Evolutionary conservation across 106 monocot genomes (phyloP).

Genomic region (Dendrobium chrysotoxum): DNA sequence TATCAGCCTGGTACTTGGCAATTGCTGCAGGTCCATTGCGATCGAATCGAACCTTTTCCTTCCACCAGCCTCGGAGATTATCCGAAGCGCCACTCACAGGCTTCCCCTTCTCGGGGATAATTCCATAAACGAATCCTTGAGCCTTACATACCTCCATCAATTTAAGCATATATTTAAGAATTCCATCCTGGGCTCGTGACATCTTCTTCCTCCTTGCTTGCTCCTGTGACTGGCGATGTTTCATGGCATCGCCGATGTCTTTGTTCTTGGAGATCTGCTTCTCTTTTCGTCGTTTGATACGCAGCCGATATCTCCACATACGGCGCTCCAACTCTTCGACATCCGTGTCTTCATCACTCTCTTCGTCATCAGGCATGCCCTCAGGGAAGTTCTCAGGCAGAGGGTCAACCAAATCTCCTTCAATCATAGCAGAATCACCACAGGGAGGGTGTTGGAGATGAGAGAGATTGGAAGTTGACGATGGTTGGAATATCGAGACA

Average conservation of each 20-base stretch:
- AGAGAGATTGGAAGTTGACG: neutral
- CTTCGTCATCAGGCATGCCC: constrained; percentile 26
- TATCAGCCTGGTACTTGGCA: constrained; percentile 33
- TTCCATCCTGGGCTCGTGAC: constrained; percentile 51
- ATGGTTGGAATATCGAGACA: neutral
- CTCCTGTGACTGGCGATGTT: constrained; percentile 45
- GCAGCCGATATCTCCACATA: constrained; percentile 42
- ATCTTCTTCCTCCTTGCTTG: constrained; percentile 49
- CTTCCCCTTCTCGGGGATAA: constrained; percentile 54
- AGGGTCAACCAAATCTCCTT: constrained; percentile 1
- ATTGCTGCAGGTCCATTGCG: constrained; percentile 48
- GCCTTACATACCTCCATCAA: constrained; percentile 65
- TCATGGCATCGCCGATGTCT: constrained; percentile 19
- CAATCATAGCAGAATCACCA: neutral
- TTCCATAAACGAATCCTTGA: constrained; percentile 51
- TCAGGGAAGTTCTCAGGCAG: constrained; percentile 2
- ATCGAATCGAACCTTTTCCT: constrained; percentile 46
- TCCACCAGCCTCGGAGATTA: constrained; percentile 53
- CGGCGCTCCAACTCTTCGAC: constrained; percentile 40
- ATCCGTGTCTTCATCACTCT: constrained; percentile 48
- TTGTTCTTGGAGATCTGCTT: constrained; percentile 32
- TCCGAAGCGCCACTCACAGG: constrained; percentile 50
- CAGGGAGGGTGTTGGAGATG: constrained; percentile 3
- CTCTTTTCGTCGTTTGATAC: constrained; percentile 30
- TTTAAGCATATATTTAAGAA: constrained; percentile 55